Evolutionary conservation across 163 green algal species (phyloP).

Genomic region (Scenedesmus sp.): DNA sequence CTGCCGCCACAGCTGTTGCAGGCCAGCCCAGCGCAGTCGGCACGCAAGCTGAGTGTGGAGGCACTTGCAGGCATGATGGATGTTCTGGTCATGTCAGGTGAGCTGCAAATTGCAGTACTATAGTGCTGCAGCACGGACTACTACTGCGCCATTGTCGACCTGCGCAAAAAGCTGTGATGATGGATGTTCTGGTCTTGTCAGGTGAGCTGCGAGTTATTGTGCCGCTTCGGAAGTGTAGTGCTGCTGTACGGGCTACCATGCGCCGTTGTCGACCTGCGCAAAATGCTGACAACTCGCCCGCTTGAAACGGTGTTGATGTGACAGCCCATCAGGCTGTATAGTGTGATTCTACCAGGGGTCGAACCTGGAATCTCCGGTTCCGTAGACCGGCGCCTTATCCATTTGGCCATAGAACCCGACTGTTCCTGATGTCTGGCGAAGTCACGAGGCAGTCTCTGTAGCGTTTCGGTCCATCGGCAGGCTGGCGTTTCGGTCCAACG

Average conservation of each 20-base stretch:
- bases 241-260: not conserved
- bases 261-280: not conserved
- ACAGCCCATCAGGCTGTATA: not conserved
- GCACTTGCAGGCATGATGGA: constrained; percentile 50
- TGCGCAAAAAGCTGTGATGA: constrained; percentile 15
- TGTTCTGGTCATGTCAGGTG: constrained; percentile 31
- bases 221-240: too few species aligned
- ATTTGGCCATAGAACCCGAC: constrained; percentile 11
- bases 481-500: too few species aligned
- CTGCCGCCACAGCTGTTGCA: constrained; percentile 49
- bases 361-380: constrained; percentile 15
- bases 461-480: not conserved
- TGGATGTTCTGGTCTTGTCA: constrained; percentile 29
- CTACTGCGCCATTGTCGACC: not conserved
- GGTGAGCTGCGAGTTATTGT: too few species aligned
- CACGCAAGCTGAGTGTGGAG: constrained; percentile 30
- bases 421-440: not conserved
- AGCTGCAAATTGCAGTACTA: too few species aligned
- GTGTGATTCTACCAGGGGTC: not conserved
- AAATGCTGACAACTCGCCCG: not conserved
- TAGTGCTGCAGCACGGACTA: not conserved
- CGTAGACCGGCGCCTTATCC: constrained; percentile 20
- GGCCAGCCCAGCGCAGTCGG: constrained; percentile 30
- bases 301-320: not conserved
- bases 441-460: not conserved